Percentiles rank a stretch among this genome's conserved stretches.
Conservation (phyloP, 2,329 filamentous ascomycete genomes). For the Bipolaris sorokiniana region DNA sequence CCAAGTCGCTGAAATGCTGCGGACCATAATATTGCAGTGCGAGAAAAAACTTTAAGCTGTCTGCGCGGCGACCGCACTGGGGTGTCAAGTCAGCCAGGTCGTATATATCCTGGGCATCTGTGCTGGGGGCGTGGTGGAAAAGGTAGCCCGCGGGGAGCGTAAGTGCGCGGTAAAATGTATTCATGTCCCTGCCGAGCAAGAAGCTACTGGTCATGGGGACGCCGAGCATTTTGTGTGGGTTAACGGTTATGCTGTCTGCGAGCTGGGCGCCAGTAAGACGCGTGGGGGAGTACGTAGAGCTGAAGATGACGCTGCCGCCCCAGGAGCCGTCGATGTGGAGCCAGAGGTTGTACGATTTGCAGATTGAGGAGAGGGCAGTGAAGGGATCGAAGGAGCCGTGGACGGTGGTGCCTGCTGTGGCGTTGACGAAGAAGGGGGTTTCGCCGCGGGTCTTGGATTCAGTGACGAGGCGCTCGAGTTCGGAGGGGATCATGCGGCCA, state of each 20-base stretch:
- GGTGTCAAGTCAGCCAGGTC: slow-evolving; percentile 92
- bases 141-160: slow-evolving; percentile 83
- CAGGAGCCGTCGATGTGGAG: slow-evolving; percentile 91
- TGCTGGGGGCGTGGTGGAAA: slow-evolving; percentile 50
- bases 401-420: slow-evolving; percentile 93
- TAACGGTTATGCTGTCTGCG: slow-evolving; percentile 84
- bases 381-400: slow-evolving; percentile 88
- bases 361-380: slow-evolving; percentile 70
- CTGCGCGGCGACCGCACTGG: slow-evolving; percentile 87
- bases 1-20: slow-evolving; percentile 68
- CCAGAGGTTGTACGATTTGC: slow-evolving; percentile 77
- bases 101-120: slow-evolving; percentile 64
- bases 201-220: slow-evolving; percentile 91
- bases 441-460: slow-evolving; percentile 69
- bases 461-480: slow-evolving; percentile 67
- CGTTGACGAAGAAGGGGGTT: slow-evolving; percentile 93
- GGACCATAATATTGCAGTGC: slow-evolving; percentile 89
- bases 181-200: slow-evolving; percentile 77
- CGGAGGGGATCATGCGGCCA: slow-evolving; percentile 73
- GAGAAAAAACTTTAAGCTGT: slow-evolving; percentile 85
- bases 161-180: slow-evolving; percentile 80
- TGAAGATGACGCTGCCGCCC: slow-evolving; percentile 84
- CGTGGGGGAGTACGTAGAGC: slow-evolving; percentile 59
- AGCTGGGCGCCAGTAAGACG: slow-evolving; percentile 74
- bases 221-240: slow-evolving; percentile 97